A percentile compares a stretch with the other conserved stretches of the same genome.
These are phyloP conservation scores for Ceriops decandra DNA, from an alignment of 345 rosid species.

Conservation along the genomic window DNA sequence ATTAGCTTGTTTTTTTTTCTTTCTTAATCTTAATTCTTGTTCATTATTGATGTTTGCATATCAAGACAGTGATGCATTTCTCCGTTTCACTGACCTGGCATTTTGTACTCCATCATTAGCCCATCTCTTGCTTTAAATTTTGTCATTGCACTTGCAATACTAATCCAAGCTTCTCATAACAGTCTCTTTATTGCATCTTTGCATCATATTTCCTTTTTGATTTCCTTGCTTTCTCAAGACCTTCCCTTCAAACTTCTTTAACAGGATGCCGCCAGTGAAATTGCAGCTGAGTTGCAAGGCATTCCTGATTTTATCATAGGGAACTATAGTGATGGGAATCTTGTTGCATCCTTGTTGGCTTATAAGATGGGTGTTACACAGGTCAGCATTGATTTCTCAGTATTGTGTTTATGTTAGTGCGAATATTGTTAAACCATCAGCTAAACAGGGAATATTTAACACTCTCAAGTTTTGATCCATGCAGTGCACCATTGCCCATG, in stretches of 20 bases:
- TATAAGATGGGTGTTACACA: constrained; percentile 92
- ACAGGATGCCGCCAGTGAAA: constrained; percentile 92
- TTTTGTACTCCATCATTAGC: neutral
- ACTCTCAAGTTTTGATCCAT: constrained; percentile 16
- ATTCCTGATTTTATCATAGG: constrained; percentile 92
- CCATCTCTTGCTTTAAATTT: neutral
- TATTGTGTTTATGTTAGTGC: neutral
- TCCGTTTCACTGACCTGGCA: too few relatives aligned
- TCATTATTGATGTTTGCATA: too few relatives aligned
- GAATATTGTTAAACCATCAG: neutral
- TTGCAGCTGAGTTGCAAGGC: constrained; percentile 77
- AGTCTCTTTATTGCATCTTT: neutral
- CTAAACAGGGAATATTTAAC: neutral
- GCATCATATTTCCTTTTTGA: neutral
- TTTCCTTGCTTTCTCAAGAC: neutral
- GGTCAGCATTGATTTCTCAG: constrained; percentile 33
- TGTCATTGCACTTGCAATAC: neutral
- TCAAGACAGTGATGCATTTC: too few relatives aligned
- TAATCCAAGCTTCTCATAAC: too few relatives aligned
- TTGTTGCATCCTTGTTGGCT: constrained; percentile 90
- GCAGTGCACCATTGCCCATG: constrained; percentile 99
- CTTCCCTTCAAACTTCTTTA: constrained; percentile 1
- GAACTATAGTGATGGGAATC: constrained; percentile 98
- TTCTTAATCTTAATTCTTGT: too few relatives aligned
- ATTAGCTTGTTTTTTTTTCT: too few relatives aligned